Evolutionary conservation across 306 rosid species (phyloP), one percentile per base, ranked within the genome.

Genomic region (Oxytropis ochrocephala): DNA sequence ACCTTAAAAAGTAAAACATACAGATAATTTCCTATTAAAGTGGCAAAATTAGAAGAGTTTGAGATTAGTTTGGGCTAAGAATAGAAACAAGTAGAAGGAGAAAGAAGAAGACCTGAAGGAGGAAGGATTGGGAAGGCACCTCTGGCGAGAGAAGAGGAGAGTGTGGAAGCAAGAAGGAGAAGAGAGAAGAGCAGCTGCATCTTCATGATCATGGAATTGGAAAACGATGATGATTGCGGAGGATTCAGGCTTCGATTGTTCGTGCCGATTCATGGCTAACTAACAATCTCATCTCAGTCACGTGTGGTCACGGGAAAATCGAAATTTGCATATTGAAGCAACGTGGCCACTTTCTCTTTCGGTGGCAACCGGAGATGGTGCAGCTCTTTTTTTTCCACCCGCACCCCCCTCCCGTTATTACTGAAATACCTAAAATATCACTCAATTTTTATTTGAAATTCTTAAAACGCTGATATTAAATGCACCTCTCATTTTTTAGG

Each of bases 91-190:
- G 10, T 4, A 61, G 12, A 63, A 6, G 24, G 30, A 5, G 21
- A 75, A 71, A 17, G 65, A 61, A 61, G 69, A 69, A 36, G 41
- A 89, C 96, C 97, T 85, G 88, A 41, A 48, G 75, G 41, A 51
- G 66, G 4, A 50, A 79, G 61, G 75, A 50, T 58, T 9, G 12
- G 56, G 12, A 42, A 72, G 46, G 82, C 79, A 56, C 89, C 96
- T 72, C 82, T 75, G 9, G 96, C 94, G 56, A 66, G 83, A 54
- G 76, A 63, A 74, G 81, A 76, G 27, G 77, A 60, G 21, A 83
- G 16, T 69, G 55, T 8, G 27, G 76, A 68, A 68, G 71, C 83
- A 54, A 84, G 39, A 49, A 89, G 44, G 11, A 78, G 66, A 48
- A 83, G 67, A 53, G 83, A 72, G 50, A 79, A 43, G 36, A 70